phyloP scores from a whole-genome alignment of 805 yeast genomes.

The Cyberlindnera petersonii region DNA sequence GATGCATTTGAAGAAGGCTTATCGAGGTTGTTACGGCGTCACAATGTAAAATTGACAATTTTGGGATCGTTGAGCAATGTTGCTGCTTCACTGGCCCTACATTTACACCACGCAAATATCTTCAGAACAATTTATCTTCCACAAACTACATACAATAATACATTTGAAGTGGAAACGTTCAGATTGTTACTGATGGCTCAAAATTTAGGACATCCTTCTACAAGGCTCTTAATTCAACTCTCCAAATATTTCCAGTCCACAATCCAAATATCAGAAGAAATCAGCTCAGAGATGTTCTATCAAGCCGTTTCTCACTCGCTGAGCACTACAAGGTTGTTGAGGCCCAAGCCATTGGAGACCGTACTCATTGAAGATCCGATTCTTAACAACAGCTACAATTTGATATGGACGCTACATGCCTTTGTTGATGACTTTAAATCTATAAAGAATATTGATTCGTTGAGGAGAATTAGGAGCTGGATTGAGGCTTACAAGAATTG shows the following conservation, averaged over 20 bases:
- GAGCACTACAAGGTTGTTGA: conserved; percentile 13
- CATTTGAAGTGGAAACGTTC: conserved; percentile 41
- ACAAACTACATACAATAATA: conserved; percentile 31
- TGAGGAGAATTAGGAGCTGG: conserved; percentile 10
- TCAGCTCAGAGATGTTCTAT: conserved; percentile 23
- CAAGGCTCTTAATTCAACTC: conserved; percentile 41
- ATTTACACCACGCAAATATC: conserved; percentile 53
- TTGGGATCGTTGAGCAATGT: conserved; percentile 50
- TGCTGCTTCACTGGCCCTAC: conserved; percentile 49
- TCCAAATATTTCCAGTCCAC: conserved; percentile 34
- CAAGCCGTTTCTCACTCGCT: conserved; percentile 30
- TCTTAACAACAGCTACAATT: conserved; percentile 34
- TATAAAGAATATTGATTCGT: conserved; percentile 31
- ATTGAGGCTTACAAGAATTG: conserved; percentile 14
- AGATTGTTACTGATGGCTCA: conserved; percentile 44
- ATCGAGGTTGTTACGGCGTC: conserved; percentile 1
- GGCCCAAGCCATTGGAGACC: neutral
- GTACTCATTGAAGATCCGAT: conserved; percentile 14
- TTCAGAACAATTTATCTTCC: conserved; percentile 49
- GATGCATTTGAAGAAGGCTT: conserved; percentile 4
- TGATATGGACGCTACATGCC: conserved; percentile 42
- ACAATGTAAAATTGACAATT: conserved; percentile 10
- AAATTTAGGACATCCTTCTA: conserved; percentile 46
- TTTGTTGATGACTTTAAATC: conserved; percentile 32
- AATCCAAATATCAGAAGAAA: conserved; percentile 24